Evolutionary conservation across 2,329 filamentous ascomycete genomes (phyloP).

Genomic region (Podosphaera xanthii): DNA sequence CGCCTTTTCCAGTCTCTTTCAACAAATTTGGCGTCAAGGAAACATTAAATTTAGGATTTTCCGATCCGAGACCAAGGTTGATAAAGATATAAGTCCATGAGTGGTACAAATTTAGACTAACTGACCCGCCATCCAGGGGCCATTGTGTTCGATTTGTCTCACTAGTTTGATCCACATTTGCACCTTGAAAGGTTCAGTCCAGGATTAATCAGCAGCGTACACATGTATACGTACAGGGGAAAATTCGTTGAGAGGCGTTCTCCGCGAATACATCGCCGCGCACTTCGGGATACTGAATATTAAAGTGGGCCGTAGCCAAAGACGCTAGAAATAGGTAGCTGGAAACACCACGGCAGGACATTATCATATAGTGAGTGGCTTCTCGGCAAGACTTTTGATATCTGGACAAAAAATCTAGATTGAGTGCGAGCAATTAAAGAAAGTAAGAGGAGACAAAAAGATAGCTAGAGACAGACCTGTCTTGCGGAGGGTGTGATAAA

Average conservation of each 20-base stretch:
- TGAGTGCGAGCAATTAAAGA: too few species aligned
- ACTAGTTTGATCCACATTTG: conserved; percentile 22
- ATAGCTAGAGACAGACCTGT: too few species aligned
- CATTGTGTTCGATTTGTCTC: conserved; percentile 23
- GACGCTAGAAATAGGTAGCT: conserved; percentile 16
- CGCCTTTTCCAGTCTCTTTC: conserved; percentile 35
- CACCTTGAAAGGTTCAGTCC: conserved; percentile 23
- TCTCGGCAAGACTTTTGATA: too few species aligned
- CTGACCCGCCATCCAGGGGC: conserved; percentile 24
- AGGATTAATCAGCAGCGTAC: neutral
- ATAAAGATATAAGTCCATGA: conserved; percentile 27
- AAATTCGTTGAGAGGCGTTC: conserved; percentile 14
- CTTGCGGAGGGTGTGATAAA: too few species aligned
- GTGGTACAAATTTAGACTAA: conserved; percentile 29
- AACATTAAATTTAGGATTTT: conserved; percentile 42
- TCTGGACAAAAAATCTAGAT: too few species aligned
- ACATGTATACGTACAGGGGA: conserved; percentile 13
- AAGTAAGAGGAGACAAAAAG: too few species aligned
- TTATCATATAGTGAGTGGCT: neutral
- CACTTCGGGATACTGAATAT: conserved; percentile 26
- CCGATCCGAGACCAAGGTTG: conserved; percentile 27
- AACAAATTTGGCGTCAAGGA: conserved; percentile 36
- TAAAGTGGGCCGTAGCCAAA: conserved; percentile 29
- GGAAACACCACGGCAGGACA: neutral
- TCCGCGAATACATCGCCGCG: conserved; percentile 25